Base-by-base conservation (phyloP, 1,284 basidiomycete genomes). In the Gymnopus androsaceus region DNA sequence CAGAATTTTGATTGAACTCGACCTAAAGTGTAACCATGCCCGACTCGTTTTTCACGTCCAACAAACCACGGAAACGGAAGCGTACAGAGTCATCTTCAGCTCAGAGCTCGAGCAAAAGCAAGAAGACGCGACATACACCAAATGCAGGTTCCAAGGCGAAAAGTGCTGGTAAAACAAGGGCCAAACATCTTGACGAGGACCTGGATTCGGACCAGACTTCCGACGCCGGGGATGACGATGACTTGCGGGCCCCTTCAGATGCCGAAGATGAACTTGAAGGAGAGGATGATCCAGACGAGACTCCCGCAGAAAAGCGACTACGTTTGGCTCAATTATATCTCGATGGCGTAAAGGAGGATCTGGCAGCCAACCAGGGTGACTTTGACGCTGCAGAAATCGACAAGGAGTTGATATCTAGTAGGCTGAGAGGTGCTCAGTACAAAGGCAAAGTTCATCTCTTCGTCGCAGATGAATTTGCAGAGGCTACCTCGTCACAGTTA, bases 301-400 rank as follows among this genome's bases (percentile, higher is more conserved):
- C 95, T 1, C 94, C 95, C 0, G 95, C 94, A 0, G 88, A 96
- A 78, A 98, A 99, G 72, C 77, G 96, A 56, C 78, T 99, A 11
- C 76, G 97, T 56, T 75, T 99, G 25, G 95, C 96, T 3, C 90
- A 94, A 69, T 74, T 95, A 61, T 98, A 99, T 72, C 75, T 99
- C 44, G 87, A 95, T 57, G 88, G 82, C 56, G 85, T 98, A 15
- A 90, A 92, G 69, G 85, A 90, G 59, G 80, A 79, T 61, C 15
- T 60, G 87, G 88, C 83, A 49, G 91, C 28, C 14, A 44, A 30
- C 19, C 27, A 92, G 30, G 90, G 87, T 30, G 92, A 94, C 59
- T 93, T 88, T 60, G 95, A 99, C 67, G 96, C 96, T 2, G 94
- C 92, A 0, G 94, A 95, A 62, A 87, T 96, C 47, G 95, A 98